Evolutionary conservation across 805 yeast genomes (phyloP).

Genomic region (Candida krabiensis): DNA sequence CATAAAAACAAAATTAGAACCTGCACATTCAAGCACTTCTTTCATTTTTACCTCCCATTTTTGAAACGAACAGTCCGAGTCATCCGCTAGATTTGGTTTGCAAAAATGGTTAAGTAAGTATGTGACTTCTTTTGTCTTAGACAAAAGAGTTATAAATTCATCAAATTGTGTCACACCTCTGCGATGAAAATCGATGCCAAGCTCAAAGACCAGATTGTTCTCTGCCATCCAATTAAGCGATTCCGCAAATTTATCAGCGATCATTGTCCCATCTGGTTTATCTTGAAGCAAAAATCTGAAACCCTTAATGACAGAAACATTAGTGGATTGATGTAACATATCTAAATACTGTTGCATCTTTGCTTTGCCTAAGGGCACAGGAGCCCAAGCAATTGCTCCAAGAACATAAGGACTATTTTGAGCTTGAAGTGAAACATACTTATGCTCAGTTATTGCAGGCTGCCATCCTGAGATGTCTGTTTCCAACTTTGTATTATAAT

Average conservation of each 20-base stretch:
- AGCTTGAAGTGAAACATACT: conserved; percentile 24
- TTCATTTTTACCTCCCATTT: conserved; percentile 27
- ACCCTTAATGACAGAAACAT: conserved; percentile 33
- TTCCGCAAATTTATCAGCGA: conserved; percentile 28
- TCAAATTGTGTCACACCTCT: conserved; percentile 42
- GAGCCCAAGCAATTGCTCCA: conserved; percentile 46
- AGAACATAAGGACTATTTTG: conserved; percentile 3
- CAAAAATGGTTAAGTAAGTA: conserved; percentile 43
- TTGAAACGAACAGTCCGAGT: conserved; percentile 11
- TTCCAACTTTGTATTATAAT: conserved; percentile 23
- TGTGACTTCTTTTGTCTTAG: conserved; percentile 28
- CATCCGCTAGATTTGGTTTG: conserved; percentile 37
- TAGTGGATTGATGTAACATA: conserved; percentile 12
- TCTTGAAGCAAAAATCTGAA: conserved; percentile 45
- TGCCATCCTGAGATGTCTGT: conserved; percentile 21
- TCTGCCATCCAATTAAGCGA: conserved; percentile 35
- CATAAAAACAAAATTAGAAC: conserved; percentile 7
- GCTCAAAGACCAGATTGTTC: conserved; percentile 36
- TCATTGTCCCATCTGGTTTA: conserved; percentile 39
- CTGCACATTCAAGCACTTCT: conserved; percentile 11
- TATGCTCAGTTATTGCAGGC: conserved; percentile 30
- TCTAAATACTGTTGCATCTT: conserved; percentile 20
- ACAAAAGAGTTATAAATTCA: conserved; percentile 34
- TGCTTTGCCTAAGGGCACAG: conserved; percentile 35
- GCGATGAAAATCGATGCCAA: conserved; percentile 41